These are phyloP conservation scores for Rhizoclosmatium sp. DNA, from an alignment of 192 early-diverging fungal species.

Conservation along the genomic window DNA sequence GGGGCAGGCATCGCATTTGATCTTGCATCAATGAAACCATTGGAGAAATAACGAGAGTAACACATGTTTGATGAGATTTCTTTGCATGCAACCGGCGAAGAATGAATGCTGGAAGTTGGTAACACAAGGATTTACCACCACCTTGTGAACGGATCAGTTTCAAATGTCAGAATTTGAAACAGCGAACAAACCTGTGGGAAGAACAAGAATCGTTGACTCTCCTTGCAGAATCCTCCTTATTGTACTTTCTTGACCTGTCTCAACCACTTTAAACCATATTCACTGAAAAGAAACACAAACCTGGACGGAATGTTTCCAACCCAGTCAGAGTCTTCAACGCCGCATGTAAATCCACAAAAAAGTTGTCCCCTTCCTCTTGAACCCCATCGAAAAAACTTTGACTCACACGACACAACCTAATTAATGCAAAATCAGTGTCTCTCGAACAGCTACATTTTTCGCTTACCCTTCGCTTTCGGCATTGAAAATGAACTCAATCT, in stretches of 20 bases:
- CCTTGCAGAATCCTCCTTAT: slow-evolving; percentile 42
- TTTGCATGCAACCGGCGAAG: slow-evolving; percentile 34
- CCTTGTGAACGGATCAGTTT: slow-evolving; percentile 27
- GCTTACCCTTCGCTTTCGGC: background rate
- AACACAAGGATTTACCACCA: slow-evolving; percentile 80
- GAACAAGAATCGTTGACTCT: slow-evolving; percentile 39
- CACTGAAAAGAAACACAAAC: background rate
- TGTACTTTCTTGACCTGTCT: slow-evolving; percentile 42
- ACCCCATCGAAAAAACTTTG: background rate
- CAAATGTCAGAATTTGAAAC: background rate
- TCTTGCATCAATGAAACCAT: slow-evolving; percentile 87
- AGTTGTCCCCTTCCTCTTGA: background rate
- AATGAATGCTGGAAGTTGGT: slow-evolving; percentile 78
- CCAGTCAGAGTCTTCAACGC: slow-evolving; percentile 45
- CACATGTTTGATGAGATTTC: background rate
- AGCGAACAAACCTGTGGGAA: slow-evolving; percentile 47
- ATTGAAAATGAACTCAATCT: background rate
- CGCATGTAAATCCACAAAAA: slow-evolving; percentile 37
- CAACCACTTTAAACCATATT: background rate
- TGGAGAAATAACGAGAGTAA: slow-evolving; percentile 79
- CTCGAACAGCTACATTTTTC: background rate
- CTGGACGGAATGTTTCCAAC: slow-evolving; percentile 26
- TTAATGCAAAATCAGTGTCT: background rate
- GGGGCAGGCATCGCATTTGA: slow-evolving; percentile 74
- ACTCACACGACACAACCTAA: background rate